These are phyloP conservation scores for Sorghum bicolor DNA, from an alignment of 176 grass and related monocot genomes.

Conservation along the genomic window DNA sequence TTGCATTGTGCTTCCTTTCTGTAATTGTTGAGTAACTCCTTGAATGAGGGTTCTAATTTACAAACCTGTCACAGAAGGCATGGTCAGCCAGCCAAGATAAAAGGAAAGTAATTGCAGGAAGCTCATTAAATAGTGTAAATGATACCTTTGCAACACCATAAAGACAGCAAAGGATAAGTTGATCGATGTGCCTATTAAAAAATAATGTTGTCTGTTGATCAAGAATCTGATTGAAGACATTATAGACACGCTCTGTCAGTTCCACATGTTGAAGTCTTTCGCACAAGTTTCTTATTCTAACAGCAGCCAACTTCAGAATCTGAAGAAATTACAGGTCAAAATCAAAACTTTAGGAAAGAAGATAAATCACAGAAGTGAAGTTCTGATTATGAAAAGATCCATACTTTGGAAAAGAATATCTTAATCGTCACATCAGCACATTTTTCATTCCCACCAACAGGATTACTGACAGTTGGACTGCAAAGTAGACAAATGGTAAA, in stretches of 20 bases:
- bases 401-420: conserved; percentile 86
- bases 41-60: conserved; percentile 57
- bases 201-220: conserved; percentile 69
- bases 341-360: conserved; percentile 25
- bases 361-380: conserved; percentile 25
- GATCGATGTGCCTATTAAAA: conserved; percentile 91
- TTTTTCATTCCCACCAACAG: conserved; percentile 59
- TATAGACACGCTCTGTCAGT: conserved; percentile 67
- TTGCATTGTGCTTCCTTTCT: conserved; percentile 87
- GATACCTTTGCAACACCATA: conserved; percentile 94
- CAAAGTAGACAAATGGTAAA: conserved; percentile 30
- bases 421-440: conserved; percentile 68
- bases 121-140: conserved; percentile 24
- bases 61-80: conserved; percentile 61
- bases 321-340: conserved; percentile 36
- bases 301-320: conserved; percentile 92
- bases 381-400: conserved; percentile 24
- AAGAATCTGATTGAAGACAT: conserved; percentile 76
- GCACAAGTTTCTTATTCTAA: conserved; percentile 88
- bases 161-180: conserved; percentile 88
- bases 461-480: conserved; percentile 72
- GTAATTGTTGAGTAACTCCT: conserved; percentile 73
- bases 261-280: conserved; percentile 70
- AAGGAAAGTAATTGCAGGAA: conserved; percentile 7
- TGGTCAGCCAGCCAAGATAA: conserved; percentile 31